Base-by-base conservation (phyloP, 306 rosid genomes). In the Cucumis cinereus region DNA sequence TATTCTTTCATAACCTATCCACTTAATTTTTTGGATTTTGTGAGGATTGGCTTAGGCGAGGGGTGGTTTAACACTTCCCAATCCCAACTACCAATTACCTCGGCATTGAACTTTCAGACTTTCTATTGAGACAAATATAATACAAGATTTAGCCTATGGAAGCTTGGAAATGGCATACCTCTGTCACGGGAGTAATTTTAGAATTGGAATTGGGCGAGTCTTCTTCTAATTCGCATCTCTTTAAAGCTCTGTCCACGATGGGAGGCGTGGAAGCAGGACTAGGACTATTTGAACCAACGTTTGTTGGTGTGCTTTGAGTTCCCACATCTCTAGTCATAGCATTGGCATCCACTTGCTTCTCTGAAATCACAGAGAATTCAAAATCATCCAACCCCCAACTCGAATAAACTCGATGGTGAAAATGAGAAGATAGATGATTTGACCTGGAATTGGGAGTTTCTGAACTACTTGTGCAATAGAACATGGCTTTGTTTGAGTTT, bases 251-350 rank as follows among this genome's bases (percentile, higher is more conserved):
- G 78, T 91, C 92, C 72, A 52, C 35, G 36, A 81, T 89, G 58
- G 92, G 75, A 75, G 97, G 92, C 49, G 96, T 90, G 54, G 93
- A 85, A 82, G 83, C 82, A 69, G 84, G 84, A 81, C 84, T 87
- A 56, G 83, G 84, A 77, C 87, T 90, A 78, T 83, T 82, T 81
- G 95, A 89, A 82, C 90, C 85, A 67, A 81, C 80, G 77, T 49
- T 78, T 26, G 86, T 63, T 56, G 90, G 86, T 26, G 95, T 88
- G 78, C 92, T 92, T 82, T 92, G 97, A 87, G 90, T 92, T 23
- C 93, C 94, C n/a, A 85, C 91, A 84, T 94, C 93, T 78, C 86
- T 90, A 24, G 88, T 94, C 80, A 77, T 82, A 33, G 75, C 92
- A 69, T 91, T 82, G 35, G 71, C 90, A 57, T 91, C 93, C 41